Base-by-base conservation (phyloP, 1,284 basidiomycete species). In the Ceratobasidium sp. region DNA sequence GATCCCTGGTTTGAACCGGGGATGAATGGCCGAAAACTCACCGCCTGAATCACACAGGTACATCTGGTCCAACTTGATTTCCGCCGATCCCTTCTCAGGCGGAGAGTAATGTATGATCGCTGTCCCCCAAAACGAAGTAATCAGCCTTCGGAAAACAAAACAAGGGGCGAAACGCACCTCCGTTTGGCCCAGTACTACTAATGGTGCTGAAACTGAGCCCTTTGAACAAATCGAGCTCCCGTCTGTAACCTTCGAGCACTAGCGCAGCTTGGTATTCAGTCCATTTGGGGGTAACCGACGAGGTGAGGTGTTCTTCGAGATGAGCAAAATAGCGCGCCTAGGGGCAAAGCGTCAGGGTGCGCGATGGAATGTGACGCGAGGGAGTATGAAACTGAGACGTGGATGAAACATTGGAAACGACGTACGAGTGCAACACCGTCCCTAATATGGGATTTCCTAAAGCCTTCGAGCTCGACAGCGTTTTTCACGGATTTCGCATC, bases 21-120 rank as follows among this genome's bases (percentile, higher is more conserved):
- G 8, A 76, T 66, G 49, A 3, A 13, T 44, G 51, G 34, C 44
- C n/a, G 49, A 66, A 6, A 17, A 74, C 84, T 77, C 79, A 90
- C 92, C 94, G 81, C 97, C 97, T 29, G 95, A 96, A 83, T 99
- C 97, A 81, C 97, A 99, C 2, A 99, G 88, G 83, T 99, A 99
- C 68, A 98, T 90, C 85, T 93, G 89, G 67, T 96, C 89, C 80
- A 89, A 90, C 80, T 89, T 88, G 78, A 99, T 92, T 22, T 90
- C 86, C 0, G 93, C 91, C 80, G 92, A 95, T 78, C 90, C 89
- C 5, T 87, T 83, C n/a, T 90, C 89, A 69, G 93, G 90, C 1
- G 97, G 96, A 1, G 88, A 86, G 83, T 99, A 99, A 83, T 99
- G 97, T 76, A 99, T 98, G 81, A 99, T 93, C 17, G 96, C 96